Base-by-base conservation (phyloP, 2,329 filamentous ascomycete species). In the Chalaropsis ovoidea region DNA sequence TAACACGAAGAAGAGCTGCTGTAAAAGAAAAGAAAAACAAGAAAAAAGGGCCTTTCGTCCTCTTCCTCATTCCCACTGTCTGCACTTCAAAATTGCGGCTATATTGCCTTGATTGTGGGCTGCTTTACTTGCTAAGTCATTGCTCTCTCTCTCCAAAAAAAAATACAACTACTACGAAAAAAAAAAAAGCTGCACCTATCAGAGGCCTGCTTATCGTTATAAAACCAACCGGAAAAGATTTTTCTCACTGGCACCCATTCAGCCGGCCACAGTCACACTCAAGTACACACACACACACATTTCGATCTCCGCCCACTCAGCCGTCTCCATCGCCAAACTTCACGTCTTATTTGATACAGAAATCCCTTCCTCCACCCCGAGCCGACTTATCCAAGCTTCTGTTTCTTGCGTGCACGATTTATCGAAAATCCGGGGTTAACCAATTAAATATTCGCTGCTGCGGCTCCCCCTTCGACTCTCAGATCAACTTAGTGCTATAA, bases 141-240 rank as follows among this genome's bases (percentile, higher is more conserved):
- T 54, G 45, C 45, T 27, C 17, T 31, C 24, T 27, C 22, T 56
- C 49, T 56, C 49, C 49, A 56, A 56, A 24, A 31, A 56, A 54
- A 47, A 2, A 47, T 47, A 47, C 43, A 47, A n/a, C 5, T 31
- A 31, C 31, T 31, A 6, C 22, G 1, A 31, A 56, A 56, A 56
- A 10, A 17, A 31, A 56, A 56, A 56, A 10, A 17, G 15, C 49
- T 19, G 24, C 27, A 19, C 24, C 49, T 56, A 56, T 56, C 49
- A 56, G 49, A 24, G 22, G 22, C 1, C 22, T 56, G 49, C 49
- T 56, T 56, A 56, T 31, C 49, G 13, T n/a, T 31, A 24, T 47
- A 56, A 17, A 56, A 15, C 49, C 49, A 10, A 56, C 24, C 49
- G 5, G 49, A 24, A 56, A 19, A 56, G 22, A 56, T 27, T 6